These are phyloP conservation scores for Cercospora canescens DNA, from an alignment of 2,329 filamentous ascomycete species.

Conservation along the genomic window DNA sequence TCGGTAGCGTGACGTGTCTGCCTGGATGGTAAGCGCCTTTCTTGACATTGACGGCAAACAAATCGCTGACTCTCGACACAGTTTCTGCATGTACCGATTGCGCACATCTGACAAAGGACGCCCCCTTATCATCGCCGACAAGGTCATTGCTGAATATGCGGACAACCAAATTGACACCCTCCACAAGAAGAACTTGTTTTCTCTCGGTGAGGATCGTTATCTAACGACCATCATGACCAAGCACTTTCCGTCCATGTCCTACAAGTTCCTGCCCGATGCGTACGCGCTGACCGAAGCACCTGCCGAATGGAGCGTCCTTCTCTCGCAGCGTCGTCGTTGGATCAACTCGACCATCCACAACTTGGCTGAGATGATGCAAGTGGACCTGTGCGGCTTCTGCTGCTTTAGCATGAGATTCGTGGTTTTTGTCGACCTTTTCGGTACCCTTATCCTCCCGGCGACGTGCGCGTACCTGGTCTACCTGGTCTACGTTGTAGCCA, in stretches of 20 bases:
- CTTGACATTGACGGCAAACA: background rate
- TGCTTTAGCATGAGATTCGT: slow-evolving; percentile 38
- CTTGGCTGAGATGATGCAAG: slow-evolving; percentile 81
- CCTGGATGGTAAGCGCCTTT: slow-evolving; percentile 84
- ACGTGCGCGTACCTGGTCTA: slow-evolving; percentile 86
- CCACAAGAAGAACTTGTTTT: slow-evolving; percentile 90
- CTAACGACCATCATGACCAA: slow-evolving; percentile 98
- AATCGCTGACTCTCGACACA: slow-evolving; percentile 40
- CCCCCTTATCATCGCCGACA: slow-evolving; percentile 89
- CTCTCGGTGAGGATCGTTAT: slow-evolving; percentile 94
- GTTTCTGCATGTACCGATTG: slow-evolving; percentile 98
- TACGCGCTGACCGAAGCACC: slow-evolving; percentile 92
- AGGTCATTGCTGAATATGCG: slow-evolving; percentile 82
- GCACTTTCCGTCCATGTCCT: slow-evolving; percentile 92
- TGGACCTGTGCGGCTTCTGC: slow-evolving; percentile 98
- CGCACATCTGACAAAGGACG: slow-evolving; percentile 92
- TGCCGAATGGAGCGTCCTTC: slow-evolving; percentile 86
- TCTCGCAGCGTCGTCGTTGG: slow-evolving; percentile 98
- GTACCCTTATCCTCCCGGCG: slow-evolving; percentile 87
- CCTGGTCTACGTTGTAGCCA: slow-evolving; percentile 77
- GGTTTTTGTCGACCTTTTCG: slow-evolving; percentile 90
- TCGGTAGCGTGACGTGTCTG: slow-evolving; percentile 97
- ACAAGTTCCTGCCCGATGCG: slow-evolving; percentile 92
- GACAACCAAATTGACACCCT: slow-evolving; percentile 89
- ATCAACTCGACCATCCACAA: slow-evolving; percentile 99